Base-by-base conservation (phyloP, 148 eudicot genomes). In the Tetragonia tetragonoides region DNA sequence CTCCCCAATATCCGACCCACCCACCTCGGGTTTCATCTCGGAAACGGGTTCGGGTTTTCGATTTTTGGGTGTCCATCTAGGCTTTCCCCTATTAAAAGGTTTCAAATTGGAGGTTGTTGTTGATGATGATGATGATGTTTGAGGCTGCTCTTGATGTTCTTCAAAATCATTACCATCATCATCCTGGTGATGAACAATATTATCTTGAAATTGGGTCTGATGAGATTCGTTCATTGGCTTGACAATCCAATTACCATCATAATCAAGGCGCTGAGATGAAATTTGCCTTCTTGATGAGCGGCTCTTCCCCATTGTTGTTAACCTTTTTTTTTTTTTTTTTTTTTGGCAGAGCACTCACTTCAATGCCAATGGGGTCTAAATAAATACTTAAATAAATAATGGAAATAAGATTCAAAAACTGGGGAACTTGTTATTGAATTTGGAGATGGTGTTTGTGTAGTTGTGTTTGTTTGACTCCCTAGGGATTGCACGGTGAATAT, bases 281-380 rank as follows among this genome's bases (percentile, higher is more conserved):
- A 53, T 73, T 64, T 61, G 79, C 73, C 85, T 68, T 61, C 74
- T 74, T 56, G 68, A 71, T 56, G 68, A 71, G 28, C 79, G 47
- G 49, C 59, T 80, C 60, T 78, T 85, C 40, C 74, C 47, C 88
- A 83, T 86, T 40, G 56, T 2, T n/a, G n/a, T n/a, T n/a, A n/a
- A n/a, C n/a, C n/a, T n/a, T n/a, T 23, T 64, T 54, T 11, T 16
- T 21, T 28, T 20, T 49, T 14, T 23, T 20, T 39, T 23, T 40
- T 17, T 0, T 10, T 46, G 1, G 49, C 49, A 46, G 49, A 46
- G 49, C 10, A 10, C 53, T 7, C 14, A 49, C 53, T 14, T 28
- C 34, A 28, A 28, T 28, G 34, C 34, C 34, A 28, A 28, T 28
- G 34, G 34, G 34, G 34, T 28, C 34, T 28, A 28, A 28, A 28